Base-by-base conservation (phyloP, 2,329 filamentous ascomycete species). In the Trichophaea hybrida region DNA sequence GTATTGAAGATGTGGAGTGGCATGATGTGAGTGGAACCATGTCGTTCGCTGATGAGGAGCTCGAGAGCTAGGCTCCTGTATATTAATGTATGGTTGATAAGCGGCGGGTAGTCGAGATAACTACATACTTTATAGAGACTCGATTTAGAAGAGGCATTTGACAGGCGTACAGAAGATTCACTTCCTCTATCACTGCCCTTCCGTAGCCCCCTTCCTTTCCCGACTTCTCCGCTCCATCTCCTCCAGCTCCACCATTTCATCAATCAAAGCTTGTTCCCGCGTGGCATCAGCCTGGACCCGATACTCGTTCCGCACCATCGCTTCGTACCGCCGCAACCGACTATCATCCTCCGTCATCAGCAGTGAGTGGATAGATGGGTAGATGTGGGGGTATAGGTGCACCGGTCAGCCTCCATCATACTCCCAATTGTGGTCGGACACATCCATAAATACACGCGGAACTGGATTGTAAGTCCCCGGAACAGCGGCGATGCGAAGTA, bases 401-500 rank as follows among this genome's bases (percentile, higher is more conserved):
- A 65, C 63, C 55, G 48, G 13, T 66, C 64, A 31, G 64, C 64
- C 38, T 65, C 64, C 12, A 61, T 56, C 64, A 66, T 66, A 24
- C 59, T 52, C 32, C 63, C 64, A 31, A 66, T 38, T 13, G 53
- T 53, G 6, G 63, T 61, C 5, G 64, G 64, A 49, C 64, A 66
- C 64, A 66, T 66, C 63, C 63, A 66, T 32, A 66, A 8, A 33
- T 66, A 66, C 1, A 66, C 63, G 31, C 58, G 60, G 46, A 66
- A 66, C 50, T 66, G 64, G 4, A 58, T 55, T 1, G 64, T 66
- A 54, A 66, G 54, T 31, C 56, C 56, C 6, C 64, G 59, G 24
- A 66, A 63, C 6, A 66, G 34, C 33, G 64, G 64, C 7, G 59
- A 61, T 15, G 58, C 52, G 46, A 61, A 55, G 43, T 60, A 62